Percentiles rank a stretch among this genome's conserved stretches.
phyloP scores from a whole-genome alignment of 1,139 yeast species.

The Yamadazyma triangularis region DNA sequence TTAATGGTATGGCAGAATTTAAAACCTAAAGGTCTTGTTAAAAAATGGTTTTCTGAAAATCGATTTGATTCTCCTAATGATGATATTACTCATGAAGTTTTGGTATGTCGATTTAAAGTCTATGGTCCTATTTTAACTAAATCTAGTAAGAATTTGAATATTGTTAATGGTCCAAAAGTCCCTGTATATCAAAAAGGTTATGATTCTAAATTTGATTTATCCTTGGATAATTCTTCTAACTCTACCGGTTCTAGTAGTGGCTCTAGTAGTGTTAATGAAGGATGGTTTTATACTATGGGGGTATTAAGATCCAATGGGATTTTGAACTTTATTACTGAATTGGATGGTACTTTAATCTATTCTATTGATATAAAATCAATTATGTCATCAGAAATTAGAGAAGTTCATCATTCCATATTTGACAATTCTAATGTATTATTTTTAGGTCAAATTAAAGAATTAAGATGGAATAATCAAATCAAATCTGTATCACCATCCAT shows the following conservation, averaged over 20 bases:
- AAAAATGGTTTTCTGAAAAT: constrained; percentile 50
- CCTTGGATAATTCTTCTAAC: constrained; percentile 1
- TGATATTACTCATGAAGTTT: constrained; percentile 34
- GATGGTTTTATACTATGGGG: constrained; percentile 79
- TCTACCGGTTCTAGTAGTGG: constrained; percentile 2
- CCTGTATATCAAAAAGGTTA: constrained; percentile 34
- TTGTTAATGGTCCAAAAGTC: constrained; percentile 42
- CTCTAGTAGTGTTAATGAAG: constrained; percentile 32
- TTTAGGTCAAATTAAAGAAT: constrained; percentile 51
- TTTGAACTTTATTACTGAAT: constrained; percentile 58
- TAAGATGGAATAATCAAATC: constrained; percentile 43
- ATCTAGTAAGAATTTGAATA: constrained; percentile 31
- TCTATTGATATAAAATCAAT: constrained; percentile 55
- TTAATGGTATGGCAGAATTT: constrained; percentile 63
- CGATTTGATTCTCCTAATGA: constrained; percentile 29
- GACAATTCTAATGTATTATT: constrained; percentile 56
- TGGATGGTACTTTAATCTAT: constrained; percentile 64
- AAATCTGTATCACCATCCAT: constrained; percentile 26
- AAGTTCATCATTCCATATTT: constrained; percentile 64
- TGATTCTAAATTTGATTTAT: constrained; percentile 10
- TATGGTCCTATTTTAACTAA: constrained; percentile 56
- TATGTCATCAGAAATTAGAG: constrained; percentile 63
- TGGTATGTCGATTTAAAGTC: constrained; percentile 63
- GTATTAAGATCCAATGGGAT: constrained; percentile 64
- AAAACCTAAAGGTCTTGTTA: constrained; percentile 52